Evolutionary conservation across 2,329 filamentous ascomycete genomes (phyloP).

Genomic region (Colletotrichum limetticola): DNA sequence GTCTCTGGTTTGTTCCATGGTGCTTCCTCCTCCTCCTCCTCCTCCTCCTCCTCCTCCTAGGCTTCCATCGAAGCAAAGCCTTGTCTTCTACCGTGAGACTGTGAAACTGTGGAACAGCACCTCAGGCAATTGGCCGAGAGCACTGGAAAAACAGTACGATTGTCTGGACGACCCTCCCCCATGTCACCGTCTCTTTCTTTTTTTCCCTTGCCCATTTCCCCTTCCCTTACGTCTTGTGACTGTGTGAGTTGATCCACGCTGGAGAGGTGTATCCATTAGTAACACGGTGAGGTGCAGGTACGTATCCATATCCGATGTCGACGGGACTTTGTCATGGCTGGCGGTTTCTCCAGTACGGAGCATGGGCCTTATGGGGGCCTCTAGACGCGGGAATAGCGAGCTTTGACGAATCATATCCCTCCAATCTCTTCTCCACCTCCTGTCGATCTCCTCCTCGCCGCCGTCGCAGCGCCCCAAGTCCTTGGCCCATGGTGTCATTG

Average conservation of each 20-base stretch:
- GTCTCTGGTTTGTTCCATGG: not conserved
- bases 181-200: not conserved
- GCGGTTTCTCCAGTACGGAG: not conserved
- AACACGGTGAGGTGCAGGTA: not conserved
- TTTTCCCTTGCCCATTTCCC: not conserved
- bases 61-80: not conserved
- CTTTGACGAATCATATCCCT: not conserved
- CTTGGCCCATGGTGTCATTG: constrained; percentile 27
- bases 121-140: not conserved
- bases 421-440: constrained; percentile 18
- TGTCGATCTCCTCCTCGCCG: constrained; percentile 34
- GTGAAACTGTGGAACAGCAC: not conserved
- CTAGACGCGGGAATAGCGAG: not conserved
- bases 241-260: not conserved
- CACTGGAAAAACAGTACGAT: not conserved
- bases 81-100: not conserved
- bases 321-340: not conserved
- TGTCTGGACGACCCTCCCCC: not conserved
- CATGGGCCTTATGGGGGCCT: not conserved
- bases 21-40: not conserved
- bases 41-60: not conserved
- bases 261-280: not conserved
- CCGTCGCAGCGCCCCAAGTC: not conserved
- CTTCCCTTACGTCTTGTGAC: not conserved
- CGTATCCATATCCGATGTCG: not conserved